Evolutionary conservation across 768 basidiomycete genomes (phyloP), one percentile per base, ranked within the genome.

Genomic region (Pilatotrama ljubarskyi): DNA sequence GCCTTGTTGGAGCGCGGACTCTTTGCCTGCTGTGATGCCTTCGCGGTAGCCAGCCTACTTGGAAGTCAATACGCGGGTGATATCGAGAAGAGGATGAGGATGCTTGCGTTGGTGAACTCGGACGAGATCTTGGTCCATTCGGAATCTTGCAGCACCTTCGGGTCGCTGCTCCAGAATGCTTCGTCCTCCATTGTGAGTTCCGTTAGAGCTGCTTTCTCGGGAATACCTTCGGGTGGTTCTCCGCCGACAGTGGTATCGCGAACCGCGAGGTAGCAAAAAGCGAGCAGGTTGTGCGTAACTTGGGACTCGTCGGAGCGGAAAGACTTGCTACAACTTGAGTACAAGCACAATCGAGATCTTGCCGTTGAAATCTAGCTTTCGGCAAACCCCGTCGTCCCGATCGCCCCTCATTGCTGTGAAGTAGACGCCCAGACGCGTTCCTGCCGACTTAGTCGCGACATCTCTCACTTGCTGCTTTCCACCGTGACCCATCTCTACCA

Each of bases 11-110:
- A 98, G 79, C 2, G 86, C 87, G 0, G 82, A 78, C 70, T 95
- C 90, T 72, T 98, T 98, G 3, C 96, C 96, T 4, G 88, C 86
- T 0, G 87, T 90, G 66, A 98, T 96, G 6, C 96, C 96, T 75
- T 98, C 95, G n/a, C 96, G 85, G 69, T 98, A 98, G 2, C 96
- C 96, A 17, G 85, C 85, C 96, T 97, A 66, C 40, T 18, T 11
- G 50, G 51, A 2, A 37, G 18, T 58, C 14, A 47, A 24, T 25
- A 3, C 1, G 14, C 18, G 20, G 20, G 26, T 32, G 2, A 40
- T 18, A 13, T 14, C 29, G 38, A 25, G 0, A 4, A 2, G 18
- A 43, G 15, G 0, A 4, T 5, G 14, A 37, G 15, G 48, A 36
- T 10, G 58, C 79, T 48, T 73, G 90, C 90, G 67, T 87, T 90